Percentiles rank a stretch among this genome's conserved stretches.
Conservation (phyloP, 2,329 filamentous ascomycete species). For the Neofusicoccum ribis region DNA sequence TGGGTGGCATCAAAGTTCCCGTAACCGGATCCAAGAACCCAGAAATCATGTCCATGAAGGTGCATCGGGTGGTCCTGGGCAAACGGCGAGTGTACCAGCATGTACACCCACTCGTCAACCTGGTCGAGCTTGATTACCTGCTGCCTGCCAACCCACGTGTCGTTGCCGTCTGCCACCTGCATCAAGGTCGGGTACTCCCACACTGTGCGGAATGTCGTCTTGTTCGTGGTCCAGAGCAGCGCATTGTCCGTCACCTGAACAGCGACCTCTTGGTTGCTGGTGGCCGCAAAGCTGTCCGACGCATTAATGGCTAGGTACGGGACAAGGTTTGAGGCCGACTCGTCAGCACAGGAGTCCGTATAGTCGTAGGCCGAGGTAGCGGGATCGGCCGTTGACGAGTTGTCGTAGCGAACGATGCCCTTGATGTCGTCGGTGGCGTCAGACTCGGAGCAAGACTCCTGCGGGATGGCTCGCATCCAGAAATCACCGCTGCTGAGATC, state of each 20-base stretch:
- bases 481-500: constrained; percentile 21
- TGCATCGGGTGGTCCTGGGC: constrained; percentile 43
- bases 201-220: constrained; percentile 35
- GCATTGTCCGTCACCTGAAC: constrained; percentile 23
- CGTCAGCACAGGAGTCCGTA: constrained; percentile 16
- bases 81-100: constrained; percentile 22
- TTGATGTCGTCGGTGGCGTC: constrained; percentile 17
- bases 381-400: not conserved
- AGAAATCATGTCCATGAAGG: constrained; percentile 41
- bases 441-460: constrained; percentile 14
- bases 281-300: constrained; percentile 1
- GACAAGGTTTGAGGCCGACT: constrained; percentile 29
- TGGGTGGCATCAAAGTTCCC: constrained; percentile 29
- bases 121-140: constrained; percentile 39
- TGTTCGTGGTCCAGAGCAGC: constrained; percentile 44
- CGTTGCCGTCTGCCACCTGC: constrained; percentile 32
- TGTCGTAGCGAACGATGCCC: constrained; percentile 17
- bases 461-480: constrained; percentile 19
- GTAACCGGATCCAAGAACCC: constrained; percentile 37
- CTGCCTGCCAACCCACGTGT: constrained; percentile 19
- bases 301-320: constrained; percentile 25
- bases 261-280: not conserved
- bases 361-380: constrained; percentile 5
- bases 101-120: constrained; percentile 14
- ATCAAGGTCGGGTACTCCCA: constrained; percentile 40